Evolutionary conservation across 2,329 filamentous ascomycete species (phyloP).

Genomic region (Sporothrix dimorphospora): DNA sequence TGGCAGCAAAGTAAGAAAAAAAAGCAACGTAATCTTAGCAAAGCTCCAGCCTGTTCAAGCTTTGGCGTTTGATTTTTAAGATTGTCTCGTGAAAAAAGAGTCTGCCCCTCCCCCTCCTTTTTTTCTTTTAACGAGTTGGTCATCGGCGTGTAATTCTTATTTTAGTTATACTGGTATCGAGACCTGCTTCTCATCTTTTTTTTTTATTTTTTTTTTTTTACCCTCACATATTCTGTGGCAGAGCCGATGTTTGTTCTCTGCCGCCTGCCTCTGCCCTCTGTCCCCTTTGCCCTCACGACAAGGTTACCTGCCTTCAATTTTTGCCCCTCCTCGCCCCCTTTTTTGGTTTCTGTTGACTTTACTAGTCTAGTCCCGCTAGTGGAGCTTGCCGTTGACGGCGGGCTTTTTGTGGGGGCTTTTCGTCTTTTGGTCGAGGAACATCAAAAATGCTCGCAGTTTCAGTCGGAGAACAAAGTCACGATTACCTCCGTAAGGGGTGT

Average conservation of each 20-base stretch:
- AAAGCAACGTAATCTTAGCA: not conserved
- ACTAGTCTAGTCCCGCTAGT: conserved; percentile 18
- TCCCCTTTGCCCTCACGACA: not conserved
- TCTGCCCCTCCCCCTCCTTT: conserved; percentile 1
- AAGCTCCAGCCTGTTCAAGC: not conserved
- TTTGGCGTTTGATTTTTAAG: conserved; percentile 3
- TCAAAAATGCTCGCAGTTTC: conserved; percentile 14
- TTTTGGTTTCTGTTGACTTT: conserved; percentile 18
- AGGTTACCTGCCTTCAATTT: not conserved
- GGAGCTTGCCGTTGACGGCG: conserved; percentile 23
- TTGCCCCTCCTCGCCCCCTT: conserved; percentile 10
- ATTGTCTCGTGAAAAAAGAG: conserved; percentile 13
- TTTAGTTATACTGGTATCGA: not conserved
- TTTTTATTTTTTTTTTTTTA: not conserved
- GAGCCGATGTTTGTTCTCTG: too few relatives aligned
- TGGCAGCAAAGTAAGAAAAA: not conserved
- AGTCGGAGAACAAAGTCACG: conserved; percentile 7
- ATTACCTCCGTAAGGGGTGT: not conserved
- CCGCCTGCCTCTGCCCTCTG: too few relatives aligned
- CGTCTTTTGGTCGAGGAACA: not conserved
- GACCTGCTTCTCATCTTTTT: not conserved
- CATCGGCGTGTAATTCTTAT: not conserved
- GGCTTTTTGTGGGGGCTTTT: not conserved
- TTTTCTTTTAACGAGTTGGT: not conserved
- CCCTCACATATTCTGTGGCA: not conserved